Evolutionary conservation across 2,329 filamentous ascomycete genomes (phyloP), one percentile per base, ranked within the genome.

Genomic region (Lasiodiplodia sp.): DNA sequence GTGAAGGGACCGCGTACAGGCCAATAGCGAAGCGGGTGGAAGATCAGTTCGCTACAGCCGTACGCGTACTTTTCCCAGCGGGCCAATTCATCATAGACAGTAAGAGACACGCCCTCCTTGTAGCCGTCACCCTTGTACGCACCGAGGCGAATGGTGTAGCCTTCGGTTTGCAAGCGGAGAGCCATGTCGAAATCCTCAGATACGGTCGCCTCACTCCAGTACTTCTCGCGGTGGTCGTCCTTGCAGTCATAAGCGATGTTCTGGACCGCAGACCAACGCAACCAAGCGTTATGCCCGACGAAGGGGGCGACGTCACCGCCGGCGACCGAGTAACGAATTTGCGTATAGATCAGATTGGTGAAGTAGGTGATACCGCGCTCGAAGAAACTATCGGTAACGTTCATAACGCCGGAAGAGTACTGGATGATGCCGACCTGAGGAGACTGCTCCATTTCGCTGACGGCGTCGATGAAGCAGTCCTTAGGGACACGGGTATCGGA

Each of bases 1-100:
- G 92, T 95, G 77, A 95, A 92, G 34, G 92, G 92, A 0, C 92
- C 92, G 18, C 85, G 87, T 76, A 85, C 89, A 55, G 88, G 78
- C 92, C 92, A 95, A 73, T 88, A 89, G 70, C 87, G 86, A 70
- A 95, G 83, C 3, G 92, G 92, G 76, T 95, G 87, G 83, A 96
- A 95, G 68, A 95, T 85, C 68, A 95, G 84, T 81, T 94, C 92
- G 78, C 92, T 92, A 80, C 92, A 94, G 47, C 92, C 92, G 74
- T 93, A 94, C 3, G 92, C 92, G 77, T 94, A 94, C 80, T 95
- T 95, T 76, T 95, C 92, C 92, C 92, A 95, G 68, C 92, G 90
- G 2, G 91, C 90, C 69, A 95, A 84, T 79, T 95, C 92, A 79
- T 95, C 92, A 76, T 95, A 94, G 11, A 95, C 91, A 0, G 92